phyloP scores from a whole-genome alignment of 306 rosid genomes.

The Vigna hirtella region DNA sequence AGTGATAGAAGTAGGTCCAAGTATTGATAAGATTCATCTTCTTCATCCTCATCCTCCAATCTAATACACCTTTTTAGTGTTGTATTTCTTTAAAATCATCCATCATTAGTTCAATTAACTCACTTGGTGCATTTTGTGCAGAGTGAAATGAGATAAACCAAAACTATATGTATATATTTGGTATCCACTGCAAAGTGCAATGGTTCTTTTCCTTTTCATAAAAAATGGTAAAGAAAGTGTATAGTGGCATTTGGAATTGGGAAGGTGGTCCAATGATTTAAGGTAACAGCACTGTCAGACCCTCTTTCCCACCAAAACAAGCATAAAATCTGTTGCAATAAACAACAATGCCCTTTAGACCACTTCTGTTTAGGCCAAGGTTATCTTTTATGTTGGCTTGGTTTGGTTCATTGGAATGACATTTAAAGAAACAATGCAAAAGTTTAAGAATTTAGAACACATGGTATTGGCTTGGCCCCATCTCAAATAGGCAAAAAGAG shows the following conservation, averaged over 20 bases:
- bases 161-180: constrained; percentile 25
- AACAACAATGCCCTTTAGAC: constrained; percentile 11
- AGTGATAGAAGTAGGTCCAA: constrained; percentile 24
- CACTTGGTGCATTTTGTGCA: constrained; percentile 27
- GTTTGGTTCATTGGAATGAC: constrained; percentile 41
- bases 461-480: constrained; percentile 50
- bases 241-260: constrained; percentile 28
- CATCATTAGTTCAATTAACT: neutral
- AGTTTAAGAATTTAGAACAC: constrained; percentile 44
- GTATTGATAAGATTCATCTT: constrained; percentile 44
- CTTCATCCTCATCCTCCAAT: constrained; percentile 39
- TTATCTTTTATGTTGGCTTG: constrained; percentile 32
- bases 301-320: constrained; percentile 41
- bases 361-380: constrained; percentile 18
- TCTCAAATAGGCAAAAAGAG: constrained; percentile 30
- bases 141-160: constrained; percentile 28
- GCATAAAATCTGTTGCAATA: constrained; percentile 35
- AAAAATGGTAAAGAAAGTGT: constrained; percentile 17
- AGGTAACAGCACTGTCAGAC: constrained; percentile 19
- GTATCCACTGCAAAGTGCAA: constrained; percentile 2
- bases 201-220: constrained; percentile 11
- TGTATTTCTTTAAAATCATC: constrained; percentile 7
- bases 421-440: constrained; percentile 26
- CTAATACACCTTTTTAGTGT: neutral
- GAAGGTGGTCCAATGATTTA: constrained; percentile 37